Conservation (phyloP, 352 stramenopile species). For the Globisporangium orthogonon region DNA sequence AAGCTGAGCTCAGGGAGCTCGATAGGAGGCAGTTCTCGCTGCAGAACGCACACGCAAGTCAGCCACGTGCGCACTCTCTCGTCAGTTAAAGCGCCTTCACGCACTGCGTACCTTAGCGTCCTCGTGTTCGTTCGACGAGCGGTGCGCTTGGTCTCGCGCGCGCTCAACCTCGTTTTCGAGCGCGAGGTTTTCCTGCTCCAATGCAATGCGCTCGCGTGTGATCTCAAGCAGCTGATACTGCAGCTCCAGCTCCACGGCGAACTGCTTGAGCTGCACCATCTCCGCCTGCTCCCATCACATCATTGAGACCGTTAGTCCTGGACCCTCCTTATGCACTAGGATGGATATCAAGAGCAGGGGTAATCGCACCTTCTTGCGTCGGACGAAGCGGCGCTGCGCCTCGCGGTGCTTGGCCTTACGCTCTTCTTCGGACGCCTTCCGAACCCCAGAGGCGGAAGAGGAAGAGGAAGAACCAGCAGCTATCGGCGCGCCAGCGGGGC, state of each 20-base stretch:
- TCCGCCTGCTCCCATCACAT: constrained; percentile 1
- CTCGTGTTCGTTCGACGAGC: not conserved
- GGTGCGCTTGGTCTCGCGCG: constrained; percentile 2
- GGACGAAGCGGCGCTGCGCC: constrained; percentile 40
- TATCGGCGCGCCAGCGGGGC: not conserved
- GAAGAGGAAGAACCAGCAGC: not conserved
- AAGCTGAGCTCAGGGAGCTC: constrained; percentile 8
- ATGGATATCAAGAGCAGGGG: not conserved
- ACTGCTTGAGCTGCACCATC: constrained; percentile 19
- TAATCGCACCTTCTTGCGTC: constrained; percentile 41
- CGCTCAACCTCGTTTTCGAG: constrained; percentile 9
- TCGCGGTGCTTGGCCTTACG: constrained; percentile 48
- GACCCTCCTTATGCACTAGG: too few relatives aligned
- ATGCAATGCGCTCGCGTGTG: constrained; percentile 2
- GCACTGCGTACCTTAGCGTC: constrained; percentile 3
- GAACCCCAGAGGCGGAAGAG: not conserved
- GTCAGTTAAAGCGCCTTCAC: not conserved
- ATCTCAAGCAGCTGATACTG: constrained; percentile 15
- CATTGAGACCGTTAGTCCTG: not conserved
- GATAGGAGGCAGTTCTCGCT: constrained; percentile 5
- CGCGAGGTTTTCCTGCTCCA: constrained; percentile 7
- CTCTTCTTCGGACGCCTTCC: constrained; percentile 34
- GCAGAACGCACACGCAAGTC: not conserved
- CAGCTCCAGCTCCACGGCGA: constrained; percentile 15
- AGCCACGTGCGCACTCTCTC: not conserved